Evolutionary conservation across 2,329 filamentous ascomycete genomes (phyloP), one percentile per base, ranked within the genome.

Genomic region (Septoria linicola): DNA sequence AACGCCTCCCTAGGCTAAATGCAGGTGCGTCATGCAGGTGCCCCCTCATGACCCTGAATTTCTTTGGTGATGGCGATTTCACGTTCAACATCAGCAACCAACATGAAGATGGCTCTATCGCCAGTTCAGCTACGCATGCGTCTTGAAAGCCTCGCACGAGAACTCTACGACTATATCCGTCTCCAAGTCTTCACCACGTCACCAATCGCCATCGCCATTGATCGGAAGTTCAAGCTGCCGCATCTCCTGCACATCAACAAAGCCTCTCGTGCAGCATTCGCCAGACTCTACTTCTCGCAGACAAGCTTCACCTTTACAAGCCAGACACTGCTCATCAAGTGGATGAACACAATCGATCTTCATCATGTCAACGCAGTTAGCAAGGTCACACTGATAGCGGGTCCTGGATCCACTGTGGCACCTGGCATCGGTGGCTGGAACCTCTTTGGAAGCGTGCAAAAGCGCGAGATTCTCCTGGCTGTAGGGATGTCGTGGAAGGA

Each of bases 141-240:
- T 4, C 21, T 43, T 14, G n/a, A 16, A 31, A 23, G 17, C 14
- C 40, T 55, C 11, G 48, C 52, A 10, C 47, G 47, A 43, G 47
- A 54, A 34, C 42, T 54, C 20, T 51, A 40, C 42, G 42, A 54
- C 25, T 13, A 47, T 16, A 51, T 51, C 41, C 46, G 50, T 23
- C 16, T 37, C 20, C 20, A 25, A 19, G 25, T 37, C 30, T 54
- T 51, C 52, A 52, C 44, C 11, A 41, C 41, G 8, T 11, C 30
- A 17, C 2, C 44, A 10, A 8, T 16, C 37, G 30, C 27, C 16
- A 31, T 35, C 23, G 20, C 16, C 13, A 40, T 40, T 7, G 21
- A 41, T 16, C 17, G 13, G 3, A 23, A 35, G 11, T 56, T 37
- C 20, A 37, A 37, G 30, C 40, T 30, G 4, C 47, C 39, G 13